Conservation (phyloP, 23 red algal species). For the Gracilaria vermiculophylla region DNA sequence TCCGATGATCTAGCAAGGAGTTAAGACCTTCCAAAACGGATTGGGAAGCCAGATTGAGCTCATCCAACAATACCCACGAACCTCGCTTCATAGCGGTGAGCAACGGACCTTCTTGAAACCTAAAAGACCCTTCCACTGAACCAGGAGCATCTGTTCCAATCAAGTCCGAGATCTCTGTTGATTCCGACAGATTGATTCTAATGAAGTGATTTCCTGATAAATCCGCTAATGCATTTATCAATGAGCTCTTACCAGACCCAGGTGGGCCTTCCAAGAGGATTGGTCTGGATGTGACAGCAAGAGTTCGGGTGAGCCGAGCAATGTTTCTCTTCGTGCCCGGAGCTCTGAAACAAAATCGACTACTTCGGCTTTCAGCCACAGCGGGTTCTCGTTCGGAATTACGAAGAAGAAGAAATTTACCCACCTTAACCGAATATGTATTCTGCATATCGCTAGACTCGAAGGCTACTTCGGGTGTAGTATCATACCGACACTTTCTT, state of each 20-base stretch:
- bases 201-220: slow-evolving; percentile 39
- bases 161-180: slow-evolving; percentile 96
- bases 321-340: slow-evolving; percentile 58
- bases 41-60: slow-evolving; percentile 95
- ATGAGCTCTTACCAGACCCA: slow-evolving; percentile 88
- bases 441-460: not conserved
- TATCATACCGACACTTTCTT: not conserved
- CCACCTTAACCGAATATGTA: not conserved
- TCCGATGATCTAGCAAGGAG: slow-evolving; percentile 86
- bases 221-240: slow-evolving; percentile 76
- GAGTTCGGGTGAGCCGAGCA: slow-evolving; percentile 58
- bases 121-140: slow-evolving; percentile 40
- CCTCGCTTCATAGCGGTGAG: slow-evolving; percentile 69
- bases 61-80: slow-evolving; percentile 93
- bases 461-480: not conserved
- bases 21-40: slow-evolving; percentile 98
- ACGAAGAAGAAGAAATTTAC: not conserved
- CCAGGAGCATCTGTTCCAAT: slow-evolving; percentile 64
- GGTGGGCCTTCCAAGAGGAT: slow-evolving; percentile 93
- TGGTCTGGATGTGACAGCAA: slow-evolving; percentile 52
- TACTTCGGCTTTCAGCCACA: not conserved
- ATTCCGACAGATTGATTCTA: slow-evolving; percentile 90
- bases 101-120: slow-evolving; percentile 81
- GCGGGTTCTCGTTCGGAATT: not conserved
- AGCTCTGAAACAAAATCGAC: slow-evolving; percentile 43